A percentile compares a stretch with the other conserved stretches of the same genome.
Conservation (phyloP, 352 stramenopile species). For the Aphanomyces stellatus region DNA sequence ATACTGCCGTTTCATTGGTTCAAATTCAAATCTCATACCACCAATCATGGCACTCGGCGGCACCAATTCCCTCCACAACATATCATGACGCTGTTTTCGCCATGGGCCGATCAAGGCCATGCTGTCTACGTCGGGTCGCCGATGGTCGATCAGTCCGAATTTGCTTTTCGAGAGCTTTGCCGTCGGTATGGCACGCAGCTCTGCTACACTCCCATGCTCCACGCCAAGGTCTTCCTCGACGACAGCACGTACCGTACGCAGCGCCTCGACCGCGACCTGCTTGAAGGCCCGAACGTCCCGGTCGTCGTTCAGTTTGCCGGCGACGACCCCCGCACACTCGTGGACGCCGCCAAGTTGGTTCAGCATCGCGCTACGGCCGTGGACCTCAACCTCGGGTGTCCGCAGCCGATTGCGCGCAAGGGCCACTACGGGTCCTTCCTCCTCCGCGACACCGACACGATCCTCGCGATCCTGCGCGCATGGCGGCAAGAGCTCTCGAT, state of each 20-base stretch:
- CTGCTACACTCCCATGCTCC: constrained; percentile 99
- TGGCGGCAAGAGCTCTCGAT: constrained; percentile 80
- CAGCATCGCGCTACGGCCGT: constrained; percentile 89
- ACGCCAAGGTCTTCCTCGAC: constrained; percentile 54
- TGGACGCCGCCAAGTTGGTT: constrained; percentile 85
- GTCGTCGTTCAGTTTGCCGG: constrained; percentile 85
- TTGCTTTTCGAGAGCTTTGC: constrained; percentile 96
- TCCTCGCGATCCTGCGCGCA: constrained; percentile 72
- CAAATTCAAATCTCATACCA: too few species aligned
- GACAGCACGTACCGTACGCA: constrained; percentile 23
- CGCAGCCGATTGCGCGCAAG: constrained; percentile 93
- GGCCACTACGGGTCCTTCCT: constrained; percentile 95
- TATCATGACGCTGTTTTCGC: not conserved
- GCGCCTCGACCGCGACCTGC: constrained; percentile 30
- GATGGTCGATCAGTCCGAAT: constrained; percentile 91
- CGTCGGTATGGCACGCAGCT: constrained; percentile 90
- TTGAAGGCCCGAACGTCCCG: constrained; percentile 38
- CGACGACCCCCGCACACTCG: constrained; percentile 88
- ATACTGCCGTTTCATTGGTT: not conserved
- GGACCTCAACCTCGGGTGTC: constrained; percentile 97
- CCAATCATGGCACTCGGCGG: too few species aligned
- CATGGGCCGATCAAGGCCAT: not conserved
- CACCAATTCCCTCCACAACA: not conserved
- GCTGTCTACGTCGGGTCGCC: constrained; percentile 2
- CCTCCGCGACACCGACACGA: constrained; percentile 85